phyloP scores from a whole-genome alignment of 805 yeast species.

The Scheffersomyces amazonensis region DNA sequence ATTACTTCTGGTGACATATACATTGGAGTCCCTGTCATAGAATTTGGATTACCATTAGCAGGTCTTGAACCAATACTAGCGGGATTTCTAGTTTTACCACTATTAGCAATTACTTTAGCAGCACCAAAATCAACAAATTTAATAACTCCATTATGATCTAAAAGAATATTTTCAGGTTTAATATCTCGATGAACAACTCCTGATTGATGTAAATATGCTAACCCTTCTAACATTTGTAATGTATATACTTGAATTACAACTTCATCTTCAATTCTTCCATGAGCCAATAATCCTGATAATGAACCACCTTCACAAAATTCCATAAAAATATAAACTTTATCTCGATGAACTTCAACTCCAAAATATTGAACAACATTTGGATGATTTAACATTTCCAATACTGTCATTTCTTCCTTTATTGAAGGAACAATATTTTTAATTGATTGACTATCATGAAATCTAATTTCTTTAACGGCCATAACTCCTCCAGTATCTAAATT shows the following conservation, averaged over 20 bases:
- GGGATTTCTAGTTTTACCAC: conserved; percentile 41
- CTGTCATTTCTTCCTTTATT: conserved; percentile 95
- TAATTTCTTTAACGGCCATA: conserved; percentile 94
- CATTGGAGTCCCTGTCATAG: conserved; percentile 95
- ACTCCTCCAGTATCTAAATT: conserved; percentile 93
- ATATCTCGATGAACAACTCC: conserved; percentile 97
- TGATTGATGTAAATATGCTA: conserved; percentile 89
- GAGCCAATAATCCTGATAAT: conserved; percentile 75
- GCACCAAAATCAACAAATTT: conserved; percentile 98
- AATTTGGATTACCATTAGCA: conserved; percentile 30
- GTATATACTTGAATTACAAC: conserved; percentile 87
- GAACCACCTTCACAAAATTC: conserved; percentile 98
- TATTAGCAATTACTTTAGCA: conserved; percentile 80
- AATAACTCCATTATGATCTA: conserved; percentile 89
- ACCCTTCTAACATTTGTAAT: conserved; percentile 89
- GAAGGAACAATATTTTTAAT: conserved; percentile 82
- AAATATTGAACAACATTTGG: conserved; percentile 95
- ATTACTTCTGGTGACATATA: conserved; percentile 98
- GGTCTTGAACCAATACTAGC: conserved; percentile 9
- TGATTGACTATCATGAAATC: conserved; percentile 83
- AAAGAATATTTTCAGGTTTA: conserved; percentile 88
- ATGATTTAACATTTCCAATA: conserved; percentile 89
- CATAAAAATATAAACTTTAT: conserved; percentile 93
- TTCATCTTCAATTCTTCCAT: conserved; percentile 95
- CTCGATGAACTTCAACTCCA: conserved; percentile 97